Conservation (phyloP, 2,329 filamentous ascomycete species). For the Ambrosiella beaveri region DNA sequence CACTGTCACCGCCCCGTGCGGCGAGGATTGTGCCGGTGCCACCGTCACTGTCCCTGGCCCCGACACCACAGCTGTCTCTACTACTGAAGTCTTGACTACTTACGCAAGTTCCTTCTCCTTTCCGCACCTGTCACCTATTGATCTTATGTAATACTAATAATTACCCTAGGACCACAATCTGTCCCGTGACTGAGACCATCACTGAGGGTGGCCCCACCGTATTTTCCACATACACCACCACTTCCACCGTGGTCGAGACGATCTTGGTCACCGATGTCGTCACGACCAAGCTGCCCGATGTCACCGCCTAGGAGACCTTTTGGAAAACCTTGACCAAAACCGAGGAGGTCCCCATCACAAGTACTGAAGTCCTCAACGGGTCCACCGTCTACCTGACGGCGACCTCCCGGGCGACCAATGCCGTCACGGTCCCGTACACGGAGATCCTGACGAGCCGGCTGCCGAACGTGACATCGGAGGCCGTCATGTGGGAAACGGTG, state of each 20-base stretch:
- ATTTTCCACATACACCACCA: slow-evolving; percentile 9
- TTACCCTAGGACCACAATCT: slow-evolving; percentile 6
- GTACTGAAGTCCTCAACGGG: slow-evolving; percentile 1
- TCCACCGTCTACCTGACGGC: neutral
- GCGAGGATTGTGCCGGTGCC: slow-evolving; percentile 2
- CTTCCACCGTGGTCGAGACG: slow-evolving; percentile 3
- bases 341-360: neutral
- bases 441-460: slow-evolving; percentile 3
- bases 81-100: slow-evolving; percentile 8
- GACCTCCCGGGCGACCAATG: neutral
- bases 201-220: slow-evolving; percentile 9
- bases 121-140: neutral
- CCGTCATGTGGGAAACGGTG: neutral
- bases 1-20: slow-evolving; percentile 4
- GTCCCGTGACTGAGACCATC: slow-evolving; percentile 12
- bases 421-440: neutral
- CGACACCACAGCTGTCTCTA: slow-evolving; percentile 5
- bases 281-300: slow-evolving; percentile 6
- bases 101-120: slow-evolving; percentile 1
- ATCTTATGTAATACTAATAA: slow-evolving; percentile 1
- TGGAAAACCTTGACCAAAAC: slow-evolving; percentile 5
- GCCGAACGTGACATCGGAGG: slow-evolving; percentile 2
- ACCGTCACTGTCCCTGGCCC: slow-evolving; percentile 6
- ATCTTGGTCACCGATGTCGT: slow-evolving; percentile 5
- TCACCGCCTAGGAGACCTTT: neutral